Percentiles rank a stretch among this genome's conserved stretches.
Evolutionary conservation across 805 yeast species (phyloP).

Genomic region (Metschnikowia koreensis): DNA sequence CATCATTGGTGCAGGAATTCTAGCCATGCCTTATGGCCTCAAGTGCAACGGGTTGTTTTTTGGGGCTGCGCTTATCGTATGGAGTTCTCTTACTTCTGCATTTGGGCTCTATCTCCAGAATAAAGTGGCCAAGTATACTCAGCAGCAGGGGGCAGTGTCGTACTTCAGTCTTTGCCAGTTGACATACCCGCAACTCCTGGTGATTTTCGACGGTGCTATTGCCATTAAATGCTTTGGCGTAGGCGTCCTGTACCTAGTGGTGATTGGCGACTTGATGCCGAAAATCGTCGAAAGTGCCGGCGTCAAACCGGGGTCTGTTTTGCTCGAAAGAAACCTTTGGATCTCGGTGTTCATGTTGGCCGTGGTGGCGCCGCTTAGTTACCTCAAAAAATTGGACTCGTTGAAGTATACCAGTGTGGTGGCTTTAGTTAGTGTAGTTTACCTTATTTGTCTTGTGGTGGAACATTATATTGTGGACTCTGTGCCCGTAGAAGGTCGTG

Average conservation of each 20-base stretch:
- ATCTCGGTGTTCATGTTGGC: constrained; percentile 50
- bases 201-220: constrained; percentile 73
- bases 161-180: constrained; percentile 48
- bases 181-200: constrained; percentile 67
- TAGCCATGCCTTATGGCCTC: constrained; percentile 74
- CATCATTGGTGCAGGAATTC: constrained; percentile 76
- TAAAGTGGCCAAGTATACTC: constrained; percentile 53
- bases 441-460: constrained; percentile 55
- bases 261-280: constrained; percentile 78
- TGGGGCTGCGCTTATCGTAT: constrained; percentile 52
- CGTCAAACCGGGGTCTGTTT: constrained; percentile 22
- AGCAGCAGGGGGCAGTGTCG: constrained; percentile 41
- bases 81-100: constrained; percentile 66
- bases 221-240: constrained; percentile 80
- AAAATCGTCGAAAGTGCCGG: constrained; percentile 43
- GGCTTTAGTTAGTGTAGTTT: constrained; percentile 64
- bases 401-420: constrained; percentile 69
- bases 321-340: constrained; percentile 47
- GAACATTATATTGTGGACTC: constrained; percentile 39
- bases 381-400: constrained; percentile 61
- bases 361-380: constrained; percentile 62
- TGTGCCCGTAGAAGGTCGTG: constrained; percentile 3
- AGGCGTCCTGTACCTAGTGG: constrained; percentile 65
- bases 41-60: constrained; percentile 61
- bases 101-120: constrained; percentile 67